Conservation (phyloP, 768 basidiomycete species). For the Boletus subcaerulescens region DNA sequence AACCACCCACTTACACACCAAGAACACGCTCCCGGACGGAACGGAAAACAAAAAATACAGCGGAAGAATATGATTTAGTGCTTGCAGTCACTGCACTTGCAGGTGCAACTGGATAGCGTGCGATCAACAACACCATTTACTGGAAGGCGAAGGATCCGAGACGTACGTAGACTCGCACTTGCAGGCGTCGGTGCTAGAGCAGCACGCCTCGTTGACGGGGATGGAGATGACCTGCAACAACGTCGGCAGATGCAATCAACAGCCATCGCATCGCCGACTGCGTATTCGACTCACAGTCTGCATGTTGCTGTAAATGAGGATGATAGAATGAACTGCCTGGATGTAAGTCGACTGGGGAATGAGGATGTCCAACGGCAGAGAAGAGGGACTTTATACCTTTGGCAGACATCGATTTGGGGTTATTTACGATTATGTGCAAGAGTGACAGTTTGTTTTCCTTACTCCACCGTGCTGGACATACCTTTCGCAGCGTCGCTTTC, state of each 20-base stretch:
- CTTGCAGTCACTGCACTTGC: slow-evolving; percentile 21
- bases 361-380: neutral
- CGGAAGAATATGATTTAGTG: neutral
- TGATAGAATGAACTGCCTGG: neutral
- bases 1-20: no score
- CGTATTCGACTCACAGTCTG: slow-evolving; percentile 10
- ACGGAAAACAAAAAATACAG: no score
- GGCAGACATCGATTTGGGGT: slow-evolving; percentile 1
- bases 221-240: slow-evolving; percentile 3
- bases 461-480: neutral
- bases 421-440: neutral
- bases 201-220: slow-evolving; percentile 23
- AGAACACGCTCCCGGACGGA: no score
- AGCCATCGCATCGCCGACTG: neutral
- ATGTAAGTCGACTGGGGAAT: neutral
- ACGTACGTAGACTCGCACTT: slow-evolving; percentile 13
- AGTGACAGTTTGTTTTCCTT: neutral
- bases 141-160: neutral
- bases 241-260: neutral
- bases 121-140: neutral
- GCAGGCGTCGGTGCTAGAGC: slow-evolving; percentile 6
- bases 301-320: neutral
- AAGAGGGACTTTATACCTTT: slow-evolving; percentile 4
- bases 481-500: neutral
- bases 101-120: slow-evolving; percentile 5